Conservation (phyloP, 2,329 filamentous ascomycete genomes). For the Talaromyces sp. region DNA sequence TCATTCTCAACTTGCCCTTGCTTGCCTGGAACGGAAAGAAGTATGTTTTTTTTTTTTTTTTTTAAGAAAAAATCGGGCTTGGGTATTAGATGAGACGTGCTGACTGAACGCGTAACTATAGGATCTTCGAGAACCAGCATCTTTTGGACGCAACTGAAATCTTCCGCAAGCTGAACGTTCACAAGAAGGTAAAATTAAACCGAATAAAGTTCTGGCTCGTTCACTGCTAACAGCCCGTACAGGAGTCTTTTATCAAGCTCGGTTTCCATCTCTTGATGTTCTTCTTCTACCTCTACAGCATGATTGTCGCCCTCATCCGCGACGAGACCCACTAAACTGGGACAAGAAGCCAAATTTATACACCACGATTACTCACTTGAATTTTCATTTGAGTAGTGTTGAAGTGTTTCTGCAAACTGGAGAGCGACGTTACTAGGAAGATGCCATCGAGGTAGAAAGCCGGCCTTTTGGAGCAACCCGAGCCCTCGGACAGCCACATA, state of each 20-base stretch:
- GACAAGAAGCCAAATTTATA: conserved; percentile 16
- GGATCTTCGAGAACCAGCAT: conserved; percentile 96
- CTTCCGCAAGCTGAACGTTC: conserved; percentile 96
- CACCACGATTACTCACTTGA: background rate
- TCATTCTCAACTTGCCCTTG: conserved; percentile 87
- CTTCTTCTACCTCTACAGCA: conserved; percentile 99
- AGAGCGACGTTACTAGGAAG: background rate
- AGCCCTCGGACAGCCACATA: background rate
- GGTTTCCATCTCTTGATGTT: conserved; percentile 99
- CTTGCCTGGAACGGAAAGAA: conserved; percentile 96
- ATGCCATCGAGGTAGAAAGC: background rate
- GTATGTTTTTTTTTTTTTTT: conserved; percentile 45
- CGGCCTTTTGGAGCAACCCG: background rate
- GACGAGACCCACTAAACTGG: conserved; percentile 77
- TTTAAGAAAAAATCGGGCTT: background rate
- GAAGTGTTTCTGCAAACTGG: background rate
- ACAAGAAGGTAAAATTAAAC: conserved; percentile 75
- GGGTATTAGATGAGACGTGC: background rate
- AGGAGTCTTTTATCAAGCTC: conserved; percentile 99
- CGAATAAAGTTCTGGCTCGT: background rate
- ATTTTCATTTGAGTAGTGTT: background rate
- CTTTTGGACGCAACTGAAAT: conserved; percentile 97
- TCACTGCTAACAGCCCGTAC: conserved; percentile 13
- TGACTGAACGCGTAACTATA: conserved; percentile 37
- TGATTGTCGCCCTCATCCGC: conserved; percentile 93